These are phyloP conservation scores for Nakazawaea wickerhamii DNA, from an alignment of 805 yeast species.

Conservation along the genomic window DNA sequence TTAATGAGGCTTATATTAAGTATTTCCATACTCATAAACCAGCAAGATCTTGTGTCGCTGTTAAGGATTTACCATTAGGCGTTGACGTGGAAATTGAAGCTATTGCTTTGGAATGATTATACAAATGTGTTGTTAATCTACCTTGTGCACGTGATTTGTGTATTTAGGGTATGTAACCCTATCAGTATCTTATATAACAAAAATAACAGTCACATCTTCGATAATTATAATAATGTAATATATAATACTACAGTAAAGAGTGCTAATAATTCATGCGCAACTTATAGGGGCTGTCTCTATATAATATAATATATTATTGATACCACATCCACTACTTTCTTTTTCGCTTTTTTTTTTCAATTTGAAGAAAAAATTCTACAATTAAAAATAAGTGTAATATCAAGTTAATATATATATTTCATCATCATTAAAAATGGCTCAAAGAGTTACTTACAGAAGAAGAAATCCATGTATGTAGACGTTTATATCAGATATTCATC, in stretches of 20 bases:
- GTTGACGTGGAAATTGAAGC: constrained; percentile 88
- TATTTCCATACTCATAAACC: constrained; percentile 80
- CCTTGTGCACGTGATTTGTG: neutral
- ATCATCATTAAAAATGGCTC: constrained; percentile 70
- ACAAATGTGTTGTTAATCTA: constrained; percentile 2
- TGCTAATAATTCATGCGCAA: neutral
- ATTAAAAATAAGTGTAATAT: neutral
- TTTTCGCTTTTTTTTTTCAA: constrained; percentile 1
- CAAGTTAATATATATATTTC: neutral
- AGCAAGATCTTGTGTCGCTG: constrained; percentile 98
- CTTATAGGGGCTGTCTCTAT: neutral
- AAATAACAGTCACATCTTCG: neutral
- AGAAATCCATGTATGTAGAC: constrained; percentile 95
- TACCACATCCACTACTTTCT: neutral
- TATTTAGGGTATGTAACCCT: neutral
- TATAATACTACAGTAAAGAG: too few species aligned
- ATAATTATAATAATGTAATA: too few species aligned
- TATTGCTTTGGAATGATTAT: constrained; percentile 63
- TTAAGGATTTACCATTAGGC: constrained; percentile 82
- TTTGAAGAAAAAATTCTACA: constrained; percentile 1
- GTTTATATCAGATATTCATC: too few species aligned
- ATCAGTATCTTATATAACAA: neutral
- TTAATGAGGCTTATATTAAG: constrained; percentile 79
- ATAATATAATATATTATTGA: too few species aligned
- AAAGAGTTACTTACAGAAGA: constrained; percentile 99